Percentiles rank a stretch among this genome's conserved stretches.
Conservation (phyloP, 768 basidiomycete genomes). For the Tephrocybe sp. region DNA sequence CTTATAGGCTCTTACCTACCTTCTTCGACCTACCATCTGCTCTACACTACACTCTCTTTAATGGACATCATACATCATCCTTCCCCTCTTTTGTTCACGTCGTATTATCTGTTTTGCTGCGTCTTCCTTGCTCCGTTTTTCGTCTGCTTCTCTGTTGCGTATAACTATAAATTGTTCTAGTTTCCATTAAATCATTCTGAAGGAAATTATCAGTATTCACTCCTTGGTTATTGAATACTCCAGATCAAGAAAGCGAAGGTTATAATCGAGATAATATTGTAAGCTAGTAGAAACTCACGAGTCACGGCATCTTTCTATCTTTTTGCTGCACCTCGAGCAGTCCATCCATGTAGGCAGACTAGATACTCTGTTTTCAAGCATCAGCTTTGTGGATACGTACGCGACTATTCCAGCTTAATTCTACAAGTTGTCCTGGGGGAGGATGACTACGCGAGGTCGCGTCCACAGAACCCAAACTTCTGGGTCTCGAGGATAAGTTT, state of each 20-base stretch:
- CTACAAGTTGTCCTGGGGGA: too few relatives aligned
- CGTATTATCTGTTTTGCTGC: slow-evolving; percentile 41
- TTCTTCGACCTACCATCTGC: slow-evolving; percentile 9
- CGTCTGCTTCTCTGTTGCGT: slow-evolving; percentile 14
- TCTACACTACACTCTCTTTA: slow-evolving; percentile 18
- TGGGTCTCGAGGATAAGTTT: too few relatives aligned
- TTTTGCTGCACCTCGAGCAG: too few relatives aligned
- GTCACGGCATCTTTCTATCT: too few relatives aligned
- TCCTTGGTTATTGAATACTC: not conserved
- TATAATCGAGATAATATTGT: too few relatives aligned
- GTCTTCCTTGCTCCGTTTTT: slow-evolving; percentile 21
- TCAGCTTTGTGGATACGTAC: too few relatives aligned
- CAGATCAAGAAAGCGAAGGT: not conserved
- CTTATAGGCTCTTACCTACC: slow-evolving; percentile 10
- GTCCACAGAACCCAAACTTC: too few relatives aligned
- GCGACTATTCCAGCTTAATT: too few relatives aligned
- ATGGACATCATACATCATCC: slow-evolving; percentile 18
- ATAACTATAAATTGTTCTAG: slow-evolving; percentile 18
- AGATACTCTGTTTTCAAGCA: too few relatives aligned
- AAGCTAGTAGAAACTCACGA: too few relatives aligned
- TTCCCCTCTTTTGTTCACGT: slow-evolving; percentile 25
- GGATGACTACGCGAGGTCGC: too few relatives aligned
- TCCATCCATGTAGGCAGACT: too few relatives aligned
- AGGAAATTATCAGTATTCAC: not conserved
- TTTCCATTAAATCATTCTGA: slow-evolving; percentile 2